Base-by-base conservation (phyloP, 2,329 filamentous ascomycete species). In the Fusarium luffae region DNA sequence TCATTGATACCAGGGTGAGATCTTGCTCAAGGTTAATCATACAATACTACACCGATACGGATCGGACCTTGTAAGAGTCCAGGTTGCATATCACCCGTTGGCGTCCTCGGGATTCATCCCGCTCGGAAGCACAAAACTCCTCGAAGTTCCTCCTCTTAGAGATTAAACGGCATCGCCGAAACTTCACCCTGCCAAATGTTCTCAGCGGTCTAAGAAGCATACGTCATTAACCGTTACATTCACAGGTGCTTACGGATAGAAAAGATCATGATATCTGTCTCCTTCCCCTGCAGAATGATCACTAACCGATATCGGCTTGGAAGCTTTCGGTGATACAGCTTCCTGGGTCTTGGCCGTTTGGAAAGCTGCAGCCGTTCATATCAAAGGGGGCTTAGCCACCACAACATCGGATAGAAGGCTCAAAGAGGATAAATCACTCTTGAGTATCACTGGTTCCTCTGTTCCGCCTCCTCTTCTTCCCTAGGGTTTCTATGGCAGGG, bases 81-180 rank as follows among this genome's bases (percentile, higher is more conserved):
- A 7, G 1, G 18, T 12, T 16, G 21, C 16, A 25, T 50, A 21
- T 16, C 10, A 23, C 4, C 16, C 28, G 16, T 23, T 12, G 32
- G 16, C 2, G 9, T 23, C 21, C 16, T 34, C 10, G 16, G 18
- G 30, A 34, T 18, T 30, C 19, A 21, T 49, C 19, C 19, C 13
- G 7, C 12, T 23, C 13, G 21, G 21, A 50, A 23, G 30, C 47
- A 47, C 27, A 50, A 49, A 16, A 34, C 47, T 25, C 19, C 9
- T 21, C 21, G 5, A 44, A 25, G 9, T 9, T 37, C 34, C 5
- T 37, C 10, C 34, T 7, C 18, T 4, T 4, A 23, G 9, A 47
- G 18, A 46, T 46, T 37, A n/a, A 19, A 51, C 54, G 54, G 54
- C 27, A 43, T 43, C 18, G 44, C 54, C 54, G 54, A 59, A 59